Percentiles rank a stretch among this genome's conserved stretches.
phyloP scores from a whole-genome alignment of 73 alveolate species.

The Paramecium octaurelia region DNA sequence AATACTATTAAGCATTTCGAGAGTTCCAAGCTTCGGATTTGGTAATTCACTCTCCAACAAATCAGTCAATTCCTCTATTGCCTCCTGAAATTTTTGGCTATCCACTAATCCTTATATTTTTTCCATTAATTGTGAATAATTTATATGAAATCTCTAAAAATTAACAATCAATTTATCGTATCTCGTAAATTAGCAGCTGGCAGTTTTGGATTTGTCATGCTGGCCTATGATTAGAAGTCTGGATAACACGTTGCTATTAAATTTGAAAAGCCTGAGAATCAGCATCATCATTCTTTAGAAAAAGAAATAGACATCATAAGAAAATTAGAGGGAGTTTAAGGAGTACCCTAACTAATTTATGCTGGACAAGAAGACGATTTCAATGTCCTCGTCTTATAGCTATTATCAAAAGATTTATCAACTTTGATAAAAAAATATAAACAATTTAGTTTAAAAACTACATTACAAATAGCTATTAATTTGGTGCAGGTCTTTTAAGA shows the following conservation, averaged over 20 bases:
- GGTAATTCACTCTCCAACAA: background rate
- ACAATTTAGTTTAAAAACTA: conserved; percentile 54
- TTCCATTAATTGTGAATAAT: conserved; percentile 6
- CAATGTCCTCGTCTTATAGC: conserved; percentile 34
- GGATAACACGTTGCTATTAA: conserved; percentile 24
- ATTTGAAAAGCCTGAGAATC: conserved; percentile 35
- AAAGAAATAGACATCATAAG: conserved; percentile 41
- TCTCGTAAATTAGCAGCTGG: background rate
- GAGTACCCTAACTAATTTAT: conserved; percentile 44
- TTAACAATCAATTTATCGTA: conserved; percentile 9
- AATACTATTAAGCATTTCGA: background rate
- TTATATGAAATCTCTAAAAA: background rate
- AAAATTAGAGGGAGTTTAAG: conserved; percentile 13
- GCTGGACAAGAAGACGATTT: conserved; percentile 39
- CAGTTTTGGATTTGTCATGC: background rate
- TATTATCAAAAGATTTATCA: conserved; percentile 55
- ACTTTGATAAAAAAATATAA: conserved; percentile 38
- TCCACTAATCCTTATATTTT: background rate
- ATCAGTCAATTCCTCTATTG: background rate
- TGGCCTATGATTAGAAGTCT: conserved; percentile 23
- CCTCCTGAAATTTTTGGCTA: background rate
- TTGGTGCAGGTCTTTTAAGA: background rate
- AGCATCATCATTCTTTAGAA: background rate
- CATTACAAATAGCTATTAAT: conserved; percentile 1
- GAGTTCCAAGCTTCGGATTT: background rate